phyloP scores from a whole-genome alignment of 768 basidiomycete genomes.

The Hydnum rufescens region DNA sequence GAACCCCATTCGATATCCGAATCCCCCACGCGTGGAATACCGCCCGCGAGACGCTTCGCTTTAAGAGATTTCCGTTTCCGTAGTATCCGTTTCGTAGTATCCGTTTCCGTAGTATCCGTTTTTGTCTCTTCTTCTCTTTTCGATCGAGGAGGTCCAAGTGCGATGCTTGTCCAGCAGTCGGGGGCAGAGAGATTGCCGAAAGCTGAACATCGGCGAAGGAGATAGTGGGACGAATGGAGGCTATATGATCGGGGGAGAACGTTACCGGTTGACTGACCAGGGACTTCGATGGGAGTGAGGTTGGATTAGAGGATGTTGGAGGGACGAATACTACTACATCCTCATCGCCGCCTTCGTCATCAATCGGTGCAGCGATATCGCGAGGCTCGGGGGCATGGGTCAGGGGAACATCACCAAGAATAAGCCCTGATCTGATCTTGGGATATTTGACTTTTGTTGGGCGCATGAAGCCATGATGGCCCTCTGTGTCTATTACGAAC shows the following conservation, averaged over 20 bases:
- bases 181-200: neutral
- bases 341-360: neutral
- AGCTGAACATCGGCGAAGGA: neutral
- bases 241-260: neutral
- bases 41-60: neutral
- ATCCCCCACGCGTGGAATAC: neutral
- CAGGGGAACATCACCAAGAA: too few relatives aligned
- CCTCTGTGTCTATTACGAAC: too few relatives aligned
- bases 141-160: neutral
- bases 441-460: too few relatives aligned
- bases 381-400: too few relatives aligned
- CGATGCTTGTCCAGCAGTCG: neutral
- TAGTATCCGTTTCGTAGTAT: too few relatives aligned
- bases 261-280: too few relatives aligned
- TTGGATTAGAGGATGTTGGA: too few relatives aligned
- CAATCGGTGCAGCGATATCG: neutral
- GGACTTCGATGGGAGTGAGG: too few relatives aligned
- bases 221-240: neutral
- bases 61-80: neutral
- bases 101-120: neutral
- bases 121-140: neutral
- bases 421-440: too few relatives aligned
- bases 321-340: neutral
- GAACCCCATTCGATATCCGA: slow-evolving; percentile 6
- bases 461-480: too few relatives aligned